A percentile compares a stretch with the other conserved stretches of the same genome.
phyloP scores from a whole-genome alignment of 2,329 filamentous ascomycete genomes.

The Aspergillus uvarum region DNA sequence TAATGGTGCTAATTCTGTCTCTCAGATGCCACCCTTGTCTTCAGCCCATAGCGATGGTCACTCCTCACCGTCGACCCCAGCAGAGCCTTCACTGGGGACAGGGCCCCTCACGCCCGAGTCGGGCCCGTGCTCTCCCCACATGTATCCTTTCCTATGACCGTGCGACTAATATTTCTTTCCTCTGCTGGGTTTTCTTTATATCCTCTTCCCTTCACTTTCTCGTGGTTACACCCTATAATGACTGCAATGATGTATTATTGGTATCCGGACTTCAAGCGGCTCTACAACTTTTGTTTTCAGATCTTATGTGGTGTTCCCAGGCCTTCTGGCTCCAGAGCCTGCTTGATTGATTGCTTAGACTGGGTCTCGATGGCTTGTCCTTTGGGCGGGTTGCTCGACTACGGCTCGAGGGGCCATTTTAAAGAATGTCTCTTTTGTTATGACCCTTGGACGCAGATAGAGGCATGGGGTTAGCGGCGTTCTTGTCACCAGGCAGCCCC shows the following conservation, averaged over 20 bases:
- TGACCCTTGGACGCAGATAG: neutral
- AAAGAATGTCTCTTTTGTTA: neutral
- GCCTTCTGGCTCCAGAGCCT: neutral
- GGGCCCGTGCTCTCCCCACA: slow-evolving; percentile 41
- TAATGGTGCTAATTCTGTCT: slow-evolving; percentile 19
- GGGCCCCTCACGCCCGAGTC: slow-evolving; percentile 46
- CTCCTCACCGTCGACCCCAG: slow-evolving; percentile 43
- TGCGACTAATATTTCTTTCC: neutral
- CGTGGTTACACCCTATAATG: slow-evolving; percentile 2
- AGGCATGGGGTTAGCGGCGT: slow-evolving; percentile 13
- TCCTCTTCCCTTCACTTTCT: slow-evolving; percentile 1
- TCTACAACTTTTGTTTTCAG: slow-evolving; percentile 13
- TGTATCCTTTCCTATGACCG: slow-evolving; percentile 27
- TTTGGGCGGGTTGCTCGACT: neutral
- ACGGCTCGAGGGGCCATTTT: neutral
- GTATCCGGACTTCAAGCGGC: slow-evolving; percentile 1
- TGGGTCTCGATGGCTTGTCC: neutral
- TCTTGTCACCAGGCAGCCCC: neutral
- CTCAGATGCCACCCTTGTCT: slow-evolving; percentile 39
- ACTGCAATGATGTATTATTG: slow-evolving; percentile 10
- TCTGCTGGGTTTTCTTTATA: neutral
- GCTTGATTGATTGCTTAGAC: neutral
- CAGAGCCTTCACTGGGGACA: slow-evolving; percentile 38
- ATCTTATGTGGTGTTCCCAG: slow-evolving; percentile 1
- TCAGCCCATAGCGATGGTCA: slow-evolving; percentile 41